Conservation (phyloP, 169 alveolate genomes). For the Plasmodium gonderi region DNA sequence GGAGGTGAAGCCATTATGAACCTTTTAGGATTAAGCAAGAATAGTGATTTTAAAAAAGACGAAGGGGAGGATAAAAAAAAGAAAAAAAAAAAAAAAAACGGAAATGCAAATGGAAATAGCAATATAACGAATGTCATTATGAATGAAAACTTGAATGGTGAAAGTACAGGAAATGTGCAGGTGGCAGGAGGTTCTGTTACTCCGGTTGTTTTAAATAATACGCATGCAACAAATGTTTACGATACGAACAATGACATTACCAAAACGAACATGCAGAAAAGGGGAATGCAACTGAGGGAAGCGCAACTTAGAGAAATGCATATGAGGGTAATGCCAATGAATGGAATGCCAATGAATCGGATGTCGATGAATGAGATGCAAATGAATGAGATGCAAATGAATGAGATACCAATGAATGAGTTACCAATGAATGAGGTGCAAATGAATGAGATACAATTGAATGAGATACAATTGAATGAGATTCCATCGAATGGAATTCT, state of each 20-base stretch:
- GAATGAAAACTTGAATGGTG: neutral
- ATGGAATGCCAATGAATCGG: neutral
- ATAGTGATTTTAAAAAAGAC: slow-evolving; percentile 23
- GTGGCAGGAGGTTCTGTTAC: too few relatives aligned
- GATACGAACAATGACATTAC: neutral
- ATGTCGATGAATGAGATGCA: too few relatives aligned
- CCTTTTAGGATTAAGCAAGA: slow-evolving; percentile 36
- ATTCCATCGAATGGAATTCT: neutral
- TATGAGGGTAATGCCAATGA: neutral
- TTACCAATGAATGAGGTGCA: neutral
- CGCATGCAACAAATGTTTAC: neutral
- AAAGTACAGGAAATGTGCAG: neutral
- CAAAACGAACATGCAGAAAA: neutral
- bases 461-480: neutral
- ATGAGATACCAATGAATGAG: neutral
- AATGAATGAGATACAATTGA: neutral
- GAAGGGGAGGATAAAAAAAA: slow-evolving; percentile 6
- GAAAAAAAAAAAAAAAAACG: slow-evolving; percentile 7
- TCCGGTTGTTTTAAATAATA: too few relatives aligned
- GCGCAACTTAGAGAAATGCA: neutral
- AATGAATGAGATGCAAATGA: neutral
- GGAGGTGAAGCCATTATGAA: slow-evolving; percentile 74
- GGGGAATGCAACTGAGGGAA: neutral
- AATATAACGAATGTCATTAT: neutral
- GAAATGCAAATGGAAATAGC: neutral